phyloP scores from a whole-genome alignment of 108 stramenopile genomes.

The Skeletonema costatum region DNA sequence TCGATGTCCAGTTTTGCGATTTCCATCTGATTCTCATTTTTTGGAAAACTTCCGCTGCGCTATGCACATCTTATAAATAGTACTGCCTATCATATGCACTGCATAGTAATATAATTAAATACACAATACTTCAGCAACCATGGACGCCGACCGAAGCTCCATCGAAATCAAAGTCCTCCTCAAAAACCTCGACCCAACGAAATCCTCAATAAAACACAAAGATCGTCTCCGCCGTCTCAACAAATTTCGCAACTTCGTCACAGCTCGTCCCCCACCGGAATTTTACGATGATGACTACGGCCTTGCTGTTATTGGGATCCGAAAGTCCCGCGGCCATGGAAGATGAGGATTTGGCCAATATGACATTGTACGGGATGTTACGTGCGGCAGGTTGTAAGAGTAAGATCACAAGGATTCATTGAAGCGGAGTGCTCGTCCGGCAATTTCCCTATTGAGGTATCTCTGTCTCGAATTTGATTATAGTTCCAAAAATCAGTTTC shows the following conservation, averaged over 20 bases:
- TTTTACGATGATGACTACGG: conserved; percentile 90
- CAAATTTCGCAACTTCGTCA: conserved; percentile 82
- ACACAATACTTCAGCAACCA: not conserved
- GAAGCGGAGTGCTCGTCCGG: conserved; percentile 74
- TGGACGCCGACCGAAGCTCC: conserved; percentile 61
- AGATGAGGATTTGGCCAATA: conserved; percentile 56
- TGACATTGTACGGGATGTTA: conserved; percentile 63
- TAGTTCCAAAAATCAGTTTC: not conserved
- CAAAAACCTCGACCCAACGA: conserved; percentile 72
- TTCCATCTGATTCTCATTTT: too few relatives aligned
- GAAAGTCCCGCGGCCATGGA: conserved; percentile 63
- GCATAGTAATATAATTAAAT: not conserved
- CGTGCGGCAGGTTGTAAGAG: conserved; percentile 77
- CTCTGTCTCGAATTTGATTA: conserved; percentile 67
- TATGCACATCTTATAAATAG: too few relatives aligned
- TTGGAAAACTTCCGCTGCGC: too few relatives aligned
- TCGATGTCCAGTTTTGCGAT: too few relatives aligned
- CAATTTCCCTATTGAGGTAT: conserved; percentile 76
- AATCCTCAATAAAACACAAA: conserved; percentile 69
- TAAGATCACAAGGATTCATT: conserved; percentile 67
- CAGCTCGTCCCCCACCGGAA: conserved; percentile 66
- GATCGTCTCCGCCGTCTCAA: conserved; percentile 84
- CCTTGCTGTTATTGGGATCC: conserved; percentile 74
- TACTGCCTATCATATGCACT: too few relatives aligned
- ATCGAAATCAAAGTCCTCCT: conserved; percentile 73